Base-by-base conservation (phyloP, 768 basidiomycete species). In the Tylopilus balloui region DNA sequence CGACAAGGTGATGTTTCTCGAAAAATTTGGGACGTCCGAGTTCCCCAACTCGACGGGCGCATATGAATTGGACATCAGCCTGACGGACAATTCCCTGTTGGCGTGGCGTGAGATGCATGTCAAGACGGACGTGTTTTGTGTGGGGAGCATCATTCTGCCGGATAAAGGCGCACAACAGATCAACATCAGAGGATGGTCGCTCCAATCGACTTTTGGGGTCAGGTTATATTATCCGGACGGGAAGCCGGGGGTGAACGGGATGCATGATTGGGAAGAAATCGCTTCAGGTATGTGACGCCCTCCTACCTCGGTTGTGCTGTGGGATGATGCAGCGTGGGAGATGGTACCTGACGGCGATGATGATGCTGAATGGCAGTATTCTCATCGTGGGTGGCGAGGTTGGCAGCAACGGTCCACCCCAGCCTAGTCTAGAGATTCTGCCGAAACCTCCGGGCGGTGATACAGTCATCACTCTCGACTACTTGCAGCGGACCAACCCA, bases 31-130 rank as follows among this genome's bases (percentile, higher is more conserved):
- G 7, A 88, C 86, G 21, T 75, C 74, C 47, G 79, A 79, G 29
- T 80, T 72, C 48, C 51, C 61, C 4, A 88, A 88, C 64, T 75
- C 83, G 4, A 88, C 88, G 13, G 88, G 86, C 9, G 86, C 86
- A 1, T 89, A 88, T 54, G 88, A 90, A 54, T 71, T 91, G 21
- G 88, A 89, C 58, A 64, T 82, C 31, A 80, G 73, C 25, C 69
- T 89, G 27, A 72, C 71, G 0, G 52, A 71, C 50, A 67, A 75
- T 25, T 71, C 70, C 47, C 7, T 34, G 17, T 52, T 64, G 46
- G 78, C 85, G 7, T 91, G 85, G 86, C 83, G 87, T 31, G 74
- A 73, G 52, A 86, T 90, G 84, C 81, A 88, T 51, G 68, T 88
- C 55, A 72, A 86, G 67, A 74, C 84, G 10, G 85, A 91, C 55